Evolutionary conservation across 371 early-diverging fungal genomes (phyloP), one percentile per base, ranked within the genome.

Genomic region (Mortierella sp.): DNA sequence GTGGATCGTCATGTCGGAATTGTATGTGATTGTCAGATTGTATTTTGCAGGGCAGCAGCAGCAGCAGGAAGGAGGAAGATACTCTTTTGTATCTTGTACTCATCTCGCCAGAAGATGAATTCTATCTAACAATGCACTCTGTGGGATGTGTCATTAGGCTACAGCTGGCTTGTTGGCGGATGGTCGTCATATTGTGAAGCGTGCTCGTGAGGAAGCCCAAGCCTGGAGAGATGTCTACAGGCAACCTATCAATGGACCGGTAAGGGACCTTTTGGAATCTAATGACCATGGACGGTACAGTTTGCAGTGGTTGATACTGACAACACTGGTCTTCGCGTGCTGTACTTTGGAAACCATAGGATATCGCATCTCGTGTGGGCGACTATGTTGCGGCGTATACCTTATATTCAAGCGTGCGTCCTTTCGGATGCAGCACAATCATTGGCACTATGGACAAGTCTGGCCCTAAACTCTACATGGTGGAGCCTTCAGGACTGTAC

Each of bases 401-500:
- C 39, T 85, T 97, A 51, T 98, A 98, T 74, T 96, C 97, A 24
- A 89, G 93, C 68, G 97, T 96, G n/a, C 91, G 99, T 56, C 99
- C 98, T n/a, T 98, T 97, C 79, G 99, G 98, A 50, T 81, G 91
- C 62, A 84, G 90, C 74, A 89, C 94, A 9, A 91, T 98, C 44
- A 61, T 98, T 56, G 98, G 88, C 16, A 81, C 89, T 14, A 83
- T 92, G 76, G 94, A 94, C 71, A 81, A 80, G 17, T 84, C 88
- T 47, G 95, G 92, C n/a, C 97, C 98, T 29, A 87, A 90, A 52
- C 83, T 99, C 57, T 95, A 92, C 77, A 94, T 97, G 92, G 84
- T 98, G 55, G 99, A 99, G 79, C 98, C 99, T 7, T 96, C 97
- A 57, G 99, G 99, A 68, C 87, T 96, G 56, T 96, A 92, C 82